Evolutionary conservation across 2,329 filamentous ascomycete genomes (phyloP).

Genomic region (Phoma sp.): DNA sequence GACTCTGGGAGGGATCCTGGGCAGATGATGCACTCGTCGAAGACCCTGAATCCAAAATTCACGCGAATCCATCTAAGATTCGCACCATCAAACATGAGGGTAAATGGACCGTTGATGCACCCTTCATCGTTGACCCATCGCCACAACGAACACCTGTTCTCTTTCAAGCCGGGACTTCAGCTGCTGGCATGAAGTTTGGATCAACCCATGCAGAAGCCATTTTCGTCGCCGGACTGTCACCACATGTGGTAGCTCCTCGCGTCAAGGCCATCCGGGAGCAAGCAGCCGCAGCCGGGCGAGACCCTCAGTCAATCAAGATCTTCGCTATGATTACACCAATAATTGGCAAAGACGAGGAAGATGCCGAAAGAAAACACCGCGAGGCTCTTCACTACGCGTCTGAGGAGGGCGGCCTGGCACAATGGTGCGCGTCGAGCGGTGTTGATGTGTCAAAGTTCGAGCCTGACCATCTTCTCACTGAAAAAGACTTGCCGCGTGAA

Average conservation of each 20-base stretch:
- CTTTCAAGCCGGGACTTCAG: conserved; percentile 71
- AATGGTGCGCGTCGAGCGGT: conserved; percentile 75
- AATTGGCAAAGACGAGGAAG: conserved; percentile 67
- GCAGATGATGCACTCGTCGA: conserved; percentile 66
- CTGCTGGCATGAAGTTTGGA: conserved; percentile 68
- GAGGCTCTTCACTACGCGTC: conserved; percentile 66
- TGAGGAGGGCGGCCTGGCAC: conserved; percentile 68
- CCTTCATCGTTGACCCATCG: conserved; percentile 70
- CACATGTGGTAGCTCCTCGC: conserved; percentile 63
- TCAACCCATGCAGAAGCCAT: conserved; percentile 73
- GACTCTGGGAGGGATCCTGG: conserved; percentile 68
- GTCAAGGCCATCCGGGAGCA: conserved; percentile 66
- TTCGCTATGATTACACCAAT: conserved; percentile 69
- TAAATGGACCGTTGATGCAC: conserved; percentile 60
- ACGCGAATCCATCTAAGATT: conserved; percentile 62
- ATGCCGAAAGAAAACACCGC: conserved; percentile 66
- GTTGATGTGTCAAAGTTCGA: conserved; percentile 64
- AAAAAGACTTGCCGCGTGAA: conserved; percentile 18
- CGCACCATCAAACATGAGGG: conserved; percentile 69
- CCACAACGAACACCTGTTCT: conserved; percentile 71
- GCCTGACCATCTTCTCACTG: conserved; percentile 63
- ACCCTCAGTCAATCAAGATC: conserved; percentile 68
- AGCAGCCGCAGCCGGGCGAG: conserved; percentile 61
- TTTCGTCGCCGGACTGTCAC: conserved; percentile 69
- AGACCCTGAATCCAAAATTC: conserved; percentile 62